Evolutionary conservation across 2,329 filamentous ascomycete genomes (phyloP).

Genomic region (Trichophyton equinum): DNA sequence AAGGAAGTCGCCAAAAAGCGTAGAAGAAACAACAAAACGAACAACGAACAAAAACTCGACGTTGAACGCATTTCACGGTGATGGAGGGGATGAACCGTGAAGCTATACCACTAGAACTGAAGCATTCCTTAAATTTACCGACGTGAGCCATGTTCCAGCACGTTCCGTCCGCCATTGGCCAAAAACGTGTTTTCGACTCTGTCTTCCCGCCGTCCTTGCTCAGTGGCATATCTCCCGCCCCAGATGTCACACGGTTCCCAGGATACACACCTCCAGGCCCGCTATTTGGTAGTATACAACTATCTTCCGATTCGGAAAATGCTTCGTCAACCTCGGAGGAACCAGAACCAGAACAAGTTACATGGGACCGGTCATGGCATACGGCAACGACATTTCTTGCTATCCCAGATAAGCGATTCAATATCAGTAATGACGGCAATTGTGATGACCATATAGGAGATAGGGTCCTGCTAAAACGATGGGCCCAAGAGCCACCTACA

Average conservation of each 20-base stretch:
- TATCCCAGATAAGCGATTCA: slow-evolving; percentile 26
- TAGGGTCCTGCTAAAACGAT: slow-evolving; percentile 20
- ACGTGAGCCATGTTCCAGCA: slow-evolving; percentile 12
- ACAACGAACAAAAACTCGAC: not conserved
- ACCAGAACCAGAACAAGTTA: slow-evolving; percentile 20
- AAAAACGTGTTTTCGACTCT: slow-evolving; percentile 33
- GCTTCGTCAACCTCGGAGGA: not conserved
- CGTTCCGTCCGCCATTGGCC: slow-evolving; percentile 14
- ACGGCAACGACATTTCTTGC: slow-evolving; percentile 29
- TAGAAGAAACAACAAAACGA: not conserved
- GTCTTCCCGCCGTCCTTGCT: slow-evolving; percentile 31
- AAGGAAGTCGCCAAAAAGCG: not conserved
- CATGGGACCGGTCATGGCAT: slow-evolving; percentile 32
- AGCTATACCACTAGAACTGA: not conserved
- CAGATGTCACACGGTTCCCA: slow-evolving; percentile 17
- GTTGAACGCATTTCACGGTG: not conserved
- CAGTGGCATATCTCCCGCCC: slow-evolving; percentile 22
- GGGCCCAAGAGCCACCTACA: slow-evolving; percentile 21
- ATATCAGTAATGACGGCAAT: slow-evolving; percentile 4
- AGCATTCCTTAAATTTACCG: slow-evolving; percentile 1
- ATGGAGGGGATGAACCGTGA: not conserved
- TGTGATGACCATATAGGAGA: slow-evolving; percentile 15
- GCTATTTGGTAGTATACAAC: slow-evolving; percentile 10
- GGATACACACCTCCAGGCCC: slow-evolving; percentile 13
- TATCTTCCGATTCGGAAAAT: not conserved